Percentiles rank a stretch among this genome's conserved stretches.
These are phyloP conservation scores for Odontarrhena argentea DNA, from an alignment of 345 rosid genomes.

Conservation along the genomic window DNA sequence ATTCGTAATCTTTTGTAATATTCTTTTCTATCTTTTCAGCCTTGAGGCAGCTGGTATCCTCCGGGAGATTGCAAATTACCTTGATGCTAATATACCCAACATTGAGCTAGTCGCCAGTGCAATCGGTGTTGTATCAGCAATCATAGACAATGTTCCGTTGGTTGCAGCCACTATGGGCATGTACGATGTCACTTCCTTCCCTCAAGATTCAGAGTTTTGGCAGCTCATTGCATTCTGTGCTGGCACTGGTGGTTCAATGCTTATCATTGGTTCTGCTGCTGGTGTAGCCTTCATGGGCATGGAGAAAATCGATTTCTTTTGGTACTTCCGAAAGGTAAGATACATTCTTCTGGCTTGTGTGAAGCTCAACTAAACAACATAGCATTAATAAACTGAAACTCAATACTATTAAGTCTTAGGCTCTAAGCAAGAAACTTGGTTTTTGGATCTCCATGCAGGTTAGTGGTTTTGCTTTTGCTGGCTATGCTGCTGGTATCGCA, in stretches of 20 bases:
- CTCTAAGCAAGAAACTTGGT: slow-evolving; percentile 7
- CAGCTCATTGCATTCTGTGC: slow-evolving; percentile 94
- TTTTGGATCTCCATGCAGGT: slow-evolving; percentile 53
- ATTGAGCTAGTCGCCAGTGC: slow-evolving; percentile 80
- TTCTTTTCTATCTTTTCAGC: slow-evolving; percentile 42
- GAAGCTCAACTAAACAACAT: neutral
- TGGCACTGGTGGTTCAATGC: slow-evolving; percentile 96
- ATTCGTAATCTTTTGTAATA: slow-evolving; percentile 6
- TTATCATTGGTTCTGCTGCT: slow-evolving; percentile 89
- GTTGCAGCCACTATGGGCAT: slow-evolving; percentile 98
- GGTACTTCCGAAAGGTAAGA: slow-evolving; percentile 85
- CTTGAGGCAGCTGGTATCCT: slow-evolving; percentile 95
- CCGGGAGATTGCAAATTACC: slow-evolving; percentile 87
- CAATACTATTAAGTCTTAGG: neutral
- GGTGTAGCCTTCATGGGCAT: slow-evolving; percentile 99
- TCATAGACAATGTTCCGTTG: slow-evolving; percentile 88
- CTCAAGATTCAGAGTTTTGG: slow-evolving; percentile 91
- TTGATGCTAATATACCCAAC: slow-evolving; percentile 76
- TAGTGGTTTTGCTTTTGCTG: slow-evolving; percentile 92
- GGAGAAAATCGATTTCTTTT: slow-evolving; percentile 96
- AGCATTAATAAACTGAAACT: slow-evolving; percentile 18
- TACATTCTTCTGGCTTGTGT: slow-evolving; percentile 17
- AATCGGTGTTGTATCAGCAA: slow-evolving; percentile 80
- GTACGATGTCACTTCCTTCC: slow-evolving; percentile 84
- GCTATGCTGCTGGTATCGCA: slow-evolving; percentile 80